Evolutionary conservation across 1,139 yeast genomes (phyloP).

Genomic region (Geotrichum histeridarum): DNA sequence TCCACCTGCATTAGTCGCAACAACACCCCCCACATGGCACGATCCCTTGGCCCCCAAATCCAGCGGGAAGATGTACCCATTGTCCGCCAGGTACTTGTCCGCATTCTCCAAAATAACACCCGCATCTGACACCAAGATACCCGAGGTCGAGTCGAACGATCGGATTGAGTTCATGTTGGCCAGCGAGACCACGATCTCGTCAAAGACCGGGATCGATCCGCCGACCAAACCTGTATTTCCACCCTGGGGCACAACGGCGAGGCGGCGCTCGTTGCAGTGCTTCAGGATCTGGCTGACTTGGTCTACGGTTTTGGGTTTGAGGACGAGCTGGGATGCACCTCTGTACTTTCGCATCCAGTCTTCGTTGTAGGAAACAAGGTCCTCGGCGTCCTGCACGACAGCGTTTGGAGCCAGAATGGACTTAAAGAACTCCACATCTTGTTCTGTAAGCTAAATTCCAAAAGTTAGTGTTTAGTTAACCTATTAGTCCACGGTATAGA

Average conservation of each 20-base stretch:
- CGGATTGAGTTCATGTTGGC: constrained; percentile 71
- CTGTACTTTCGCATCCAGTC: constrained; percentile 96
- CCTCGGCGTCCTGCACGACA: constrained; percentile 48
- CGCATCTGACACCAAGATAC: constrained; percentile 83
- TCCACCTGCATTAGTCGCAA: constrained; percentile 97
- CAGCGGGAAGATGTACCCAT: constrained; percentile 85
- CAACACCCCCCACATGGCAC: constrained; percentile 93
- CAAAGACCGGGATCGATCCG: constrained; percentile 89
- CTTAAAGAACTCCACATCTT: constrained; percentile 61
- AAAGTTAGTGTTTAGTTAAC: no score
- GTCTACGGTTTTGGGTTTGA: constrained; percentile 78
- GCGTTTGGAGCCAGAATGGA: constrained; percentile 50
- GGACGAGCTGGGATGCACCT: constrained; percentile 76
- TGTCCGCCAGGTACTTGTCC: constrained; percentile 69
- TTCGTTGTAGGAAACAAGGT: constrained; percentile 65
- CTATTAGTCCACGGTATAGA: constrained; percentile 24
- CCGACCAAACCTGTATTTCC: constrained; percentile 97
- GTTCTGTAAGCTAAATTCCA: constrained; percentile 42
- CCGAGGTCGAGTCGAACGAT: constrained; percentile 75
- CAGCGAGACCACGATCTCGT: constrained; percentile 74
- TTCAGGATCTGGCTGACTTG: constrained; percentile 73
- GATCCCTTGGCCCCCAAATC: constrained; percentile 97
- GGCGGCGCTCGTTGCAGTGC: constrained; percentile 70
- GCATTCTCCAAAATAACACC: constrained; percentile 87
- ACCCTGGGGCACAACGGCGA: constrained; percentile 95